Conservation (phyloP, 768 basidiomycete genomes). For the Boletales sp. region DNA sequence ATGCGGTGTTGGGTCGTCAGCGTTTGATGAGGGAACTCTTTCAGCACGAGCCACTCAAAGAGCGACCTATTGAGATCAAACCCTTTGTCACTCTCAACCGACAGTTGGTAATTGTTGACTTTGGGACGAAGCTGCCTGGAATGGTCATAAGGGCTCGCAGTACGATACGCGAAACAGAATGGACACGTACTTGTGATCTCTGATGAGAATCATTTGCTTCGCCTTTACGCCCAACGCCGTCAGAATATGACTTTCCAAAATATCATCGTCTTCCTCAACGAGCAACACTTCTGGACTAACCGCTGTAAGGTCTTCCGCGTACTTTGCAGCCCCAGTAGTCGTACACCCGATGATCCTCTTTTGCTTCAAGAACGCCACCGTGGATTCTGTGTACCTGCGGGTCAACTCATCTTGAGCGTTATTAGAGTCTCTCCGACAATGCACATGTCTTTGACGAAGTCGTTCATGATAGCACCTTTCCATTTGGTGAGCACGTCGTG, state of each 20-base stretch:
- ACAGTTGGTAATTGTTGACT: conserved; percentile 61
- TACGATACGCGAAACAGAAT: neutral
- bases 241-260: conserved; percentile 64
- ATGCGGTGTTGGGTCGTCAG: conserved; percentile 64
- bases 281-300: conserved; percentile 52
- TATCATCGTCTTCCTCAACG: conserved; percentile 74
- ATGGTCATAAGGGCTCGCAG: neutral
- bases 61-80: conserved; percentile 65
- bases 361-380: conserved; percentile 33
- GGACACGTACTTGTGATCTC: conserved; percentile 60
- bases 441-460: conserved; percentile 34
- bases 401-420: conserved; percentile 32
- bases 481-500: conserved; percentile 29
- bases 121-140: conserved; percentile 69
- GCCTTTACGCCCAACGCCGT: conserved; percentile 51
- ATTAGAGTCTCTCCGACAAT: conserved; percentile 40
- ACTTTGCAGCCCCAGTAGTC: conserved; percentile 68
- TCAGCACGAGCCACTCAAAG: conserved; percentile 64
- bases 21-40: conserved; percentile 58
- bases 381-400: conserved; percentile 35
- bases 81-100: conserved; percentile 67
- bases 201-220: conserved; percentile 61
- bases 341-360: conserved; percentile 69
- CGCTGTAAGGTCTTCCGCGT: conserved; percentile 42
- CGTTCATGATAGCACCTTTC: conserved; percentile 34